A percentile compares a stretch with the other conserved stretches of the same genome.
Conservation (phyloP, 176 grass and related monocot genomes). For the Hordeum marinum region DNA sequence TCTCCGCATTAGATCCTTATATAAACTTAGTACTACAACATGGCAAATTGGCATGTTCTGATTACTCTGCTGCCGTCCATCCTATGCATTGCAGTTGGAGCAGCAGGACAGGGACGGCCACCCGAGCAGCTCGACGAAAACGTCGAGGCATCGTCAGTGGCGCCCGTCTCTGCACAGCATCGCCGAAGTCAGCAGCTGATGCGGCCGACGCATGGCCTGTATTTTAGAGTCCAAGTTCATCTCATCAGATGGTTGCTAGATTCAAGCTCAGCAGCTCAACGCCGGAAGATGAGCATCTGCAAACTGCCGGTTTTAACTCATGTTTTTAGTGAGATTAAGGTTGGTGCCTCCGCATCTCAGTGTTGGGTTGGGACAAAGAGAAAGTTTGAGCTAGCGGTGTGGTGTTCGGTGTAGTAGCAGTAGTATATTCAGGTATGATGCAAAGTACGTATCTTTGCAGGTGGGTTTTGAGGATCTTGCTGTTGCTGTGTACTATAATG, state of each 20-base stretch:
- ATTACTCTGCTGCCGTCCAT: conserved; percentile 31
- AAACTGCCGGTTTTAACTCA: conserved; percentile 14
- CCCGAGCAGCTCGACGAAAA: conserved; percentile 6
- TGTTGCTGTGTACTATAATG: neutral
- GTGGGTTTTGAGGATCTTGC: conserved; percentile 28
- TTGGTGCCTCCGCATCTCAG: neutral
- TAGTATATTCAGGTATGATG: conserved; percentile 19
- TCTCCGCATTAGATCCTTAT: neutral
- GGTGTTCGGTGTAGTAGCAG: neutral
- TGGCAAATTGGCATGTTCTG: neutral
- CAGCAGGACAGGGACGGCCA: conserved; percentile 33
- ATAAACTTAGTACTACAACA: neutral
- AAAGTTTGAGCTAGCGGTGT: neutral
- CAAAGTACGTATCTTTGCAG: conserved; percentile 20
- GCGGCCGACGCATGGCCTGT: neutral
- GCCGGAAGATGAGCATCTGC: neutral
- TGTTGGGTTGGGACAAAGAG: neutral
- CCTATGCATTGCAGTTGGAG: neutral
- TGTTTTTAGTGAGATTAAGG: conserved; percentile 18
- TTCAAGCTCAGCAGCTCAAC: neutral
- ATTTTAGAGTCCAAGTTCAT: neutral
- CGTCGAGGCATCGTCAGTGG: conserved; percentile 56
- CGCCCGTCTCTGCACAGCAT: conserved; percentile 82
- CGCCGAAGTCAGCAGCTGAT: conserved; percentile 50
- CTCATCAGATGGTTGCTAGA: neutral